Percentiles rank a stretch among this genome's conserved stretches.
These are phyloP conservation scores for Dothistroma pini DNA, from an alignment of 2,329 filamentous ascomycete species.

Conservation along the genomic window DNA sequence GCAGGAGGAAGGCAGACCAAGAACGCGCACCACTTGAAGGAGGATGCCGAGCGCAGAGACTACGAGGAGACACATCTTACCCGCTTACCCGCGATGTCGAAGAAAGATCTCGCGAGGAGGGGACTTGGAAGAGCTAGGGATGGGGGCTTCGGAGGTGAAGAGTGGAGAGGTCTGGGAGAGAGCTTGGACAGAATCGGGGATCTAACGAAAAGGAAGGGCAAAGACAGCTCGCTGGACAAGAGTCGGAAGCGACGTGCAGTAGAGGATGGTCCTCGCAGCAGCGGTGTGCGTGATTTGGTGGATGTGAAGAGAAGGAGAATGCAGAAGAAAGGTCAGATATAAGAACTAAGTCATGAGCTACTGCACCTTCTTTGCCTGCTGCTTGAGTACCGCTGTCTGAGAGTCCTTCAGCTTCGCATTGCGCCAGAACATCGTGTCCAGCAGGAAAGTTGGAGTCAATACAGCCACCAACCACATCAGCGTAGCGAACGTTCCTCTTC, in stretches of 20 bases:
- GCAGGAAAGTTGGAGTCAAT: background rate
- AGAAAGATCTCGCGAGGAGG: conserved; percentile 73
- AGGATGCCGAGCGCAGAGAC: conserved; percentile 71
- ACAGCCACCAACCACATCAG: conserved; percentile 1
- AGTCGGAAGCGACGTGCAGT: conserved; percentile 75
- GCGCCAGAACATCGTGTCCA: conserved; percentile 2
- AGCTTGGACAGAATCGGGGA: conserved; percentile 82
- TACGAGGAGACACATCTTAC: conserved; percentile 95
- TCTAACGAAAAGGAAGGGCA: conserved; percentile 67
- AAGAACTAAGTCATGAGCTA: background rate
- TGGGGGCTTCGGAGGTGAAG: conserved; percentile 80
- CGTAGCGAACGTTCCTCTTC: conserved; percentile 7
- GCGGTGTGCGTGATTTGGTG: conserved; percentile 69
- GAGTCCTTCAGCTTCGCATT: conserved; percentile 1
- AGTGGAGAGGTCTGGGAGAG: conserved; percentile 82
- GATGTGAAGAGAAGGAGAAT: conserved; percentile 62
- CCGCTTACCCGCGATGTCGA: conserved; percentile 78
- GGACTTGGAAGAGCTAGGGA: conserved; percentile 43
- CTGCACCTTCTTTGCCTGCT: background rate
- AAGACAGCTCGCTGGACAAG: conserved; percentile 66
- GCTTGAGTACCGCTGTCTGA: background rate
- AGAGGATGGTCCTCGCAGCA: conserved; percentile 68
- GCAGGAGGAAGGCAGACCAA: conserved; percentile 75
- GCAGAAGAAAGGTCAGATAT: conserved; percentile 40
- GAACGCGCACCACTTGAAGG: conserved; percentile 69